Base-by-base conservation (phyloP, 257 asterid species). In the Sherardia arvensis region DNA sequence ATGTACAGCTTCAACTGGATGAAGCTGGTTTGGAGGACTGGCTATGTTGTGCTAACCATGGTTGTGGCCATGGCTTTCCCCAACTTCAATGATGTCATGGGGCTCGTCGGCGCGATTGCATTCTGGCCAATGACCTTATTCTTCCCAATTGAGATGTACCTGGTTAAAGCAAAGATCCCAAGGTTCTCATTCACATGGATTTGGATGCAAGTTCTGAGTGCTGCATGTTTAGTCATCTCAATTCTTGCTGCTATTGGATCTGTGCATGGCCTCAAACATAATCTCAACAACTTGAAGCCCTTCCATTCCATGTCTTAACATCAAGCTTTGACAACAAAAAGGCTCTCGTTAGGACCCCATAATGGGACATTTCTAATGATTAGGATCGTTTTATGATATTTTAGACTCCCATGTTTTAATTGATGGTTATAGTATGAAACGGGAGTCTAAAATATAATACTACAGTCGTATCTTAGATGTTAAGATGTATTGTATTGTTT, bases 111-210 rank as follows among this genome's bases (percentile, higher is more conserved):
- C n/a, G 82, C 95, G 1, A 43, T 67, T 21, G 26, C 88, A 0
- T 88, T 88, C 60, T 88, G 88, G 87, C 92, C 95, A 9, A 62
- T 86, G 48, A 74, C 90, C 0, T 85, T 88, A 4, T 83, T 66
- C 60, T 85, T 84, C 53, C 90, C 96, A 2, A 62, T 81, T 20
- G 85, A 84, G 71, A 84, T 86, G 87, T 83, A 82, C 59, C 59
- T 86, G 0, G 72, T 74, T 5, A 72, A 76, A 40, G n/a, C 72
- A 1, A 79, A 61, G 65, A 48, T 81, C 45, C 76, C 48, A 5
- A 77, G 53, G 29, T 68, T 32, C 58, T 78, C 95, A 1, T 51
- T 22, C 53, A 57, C 70, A 1, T 80, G 95, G 91, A 61, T 76
- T 25, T 79, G 73, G 71, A 34, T 84, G 84, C 71, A 82, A 40